Evolutionary conservation across 2,329 filamentous ascomycete genomes (phyloP), one percentile per base, ranked within the genome.

Genomic region (Ceratocystis cubensis): DNA sequence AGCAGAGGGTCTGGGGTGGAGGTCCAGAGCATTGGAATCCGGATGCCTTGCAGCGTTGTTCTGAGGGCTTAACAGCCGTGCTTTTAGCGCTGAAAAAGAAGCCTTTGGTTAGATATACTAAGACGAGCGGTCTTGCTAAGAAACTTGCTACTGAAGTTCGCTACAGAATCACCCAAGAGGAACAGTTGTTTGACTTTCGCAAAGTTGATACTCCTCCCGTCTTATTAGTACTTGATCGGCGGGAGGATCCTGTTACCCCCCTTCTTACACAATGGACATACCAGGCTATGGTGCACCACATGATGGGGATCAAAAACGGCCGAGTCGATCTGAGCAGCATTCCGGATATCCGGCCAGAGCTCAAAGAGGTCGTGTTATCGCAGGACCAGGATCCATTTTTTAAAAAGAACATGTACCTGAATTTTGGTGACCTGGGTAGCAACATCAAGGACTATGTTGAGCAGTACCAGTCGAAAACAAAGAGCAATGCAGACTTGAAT

Each of bases 401-500:
- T 79, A 96, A 82, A 76, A 96, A 96, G 79, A 97, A 97, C 76
- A 97, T 97, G 92, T 97, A 92, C 71, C 84, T 96, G 72, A 97
- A 97, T 74, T 99, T 97, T 75, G 92, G 93, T 65, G 92, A 97
- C 71, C 81, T 99, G 5, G 92, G 94, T 10, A 89, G 93, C 50
- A 96, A 95, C 71, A 96, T 96, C 74, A 97, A 97, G 75, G 92
- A 96, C 66, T 99, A 99, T 72, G 94, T 99, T 66, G 92, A 96
- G 73, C 94, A 97, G 74, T 99, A 97, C 73, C 94, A 97, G 72
- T 91, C 89, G 13, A 96, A 96, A 75, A 96, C 93, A n/a, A 93
- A 97, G 73, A 96, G 88, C 72, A 96, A 87, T 72, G 89, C 91
- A 74, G 94, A 96, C 73, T 92, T 99, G 69, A 94, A 99, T 73